Evolutionary conservation across 2,329 filamentous ascomycete genomes (phyloP).

Genomic region (Drechslerella dactyloides): DNA sequence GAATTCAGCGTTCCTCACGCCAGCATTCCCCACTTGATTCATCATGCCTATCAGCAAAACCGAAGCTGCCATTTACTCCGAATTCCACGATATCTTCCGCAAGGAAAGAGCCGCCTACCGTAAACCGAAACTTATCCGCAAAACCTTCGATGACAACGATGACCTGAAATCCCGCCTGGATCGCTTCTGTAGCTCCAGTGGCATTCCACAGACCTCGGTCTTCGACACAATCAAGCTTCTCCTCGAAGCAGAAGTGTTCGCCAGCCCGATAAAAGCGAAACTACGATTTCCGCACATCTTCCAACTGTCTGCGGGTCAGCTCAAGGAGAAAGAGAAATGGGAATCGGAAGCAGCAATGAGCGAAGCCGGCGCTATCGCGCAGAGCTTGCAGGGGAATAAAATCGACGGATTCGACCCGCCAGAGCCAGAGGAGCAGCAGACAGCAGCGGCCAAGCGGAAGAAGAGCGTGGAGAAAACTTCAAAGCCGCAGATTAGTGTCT

Average conservation of each 20-base stretch:
- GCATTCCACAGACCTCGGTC: not conserved
- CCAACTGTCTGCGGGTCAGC: constrained; percentile 3
- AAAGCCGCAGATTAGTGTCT: not conserved
- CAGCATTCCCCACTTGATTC: not conserved
- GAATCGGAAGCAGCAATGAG: constrained; percentile 15
- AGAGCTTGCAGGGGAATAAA: constrained; percentile 5
- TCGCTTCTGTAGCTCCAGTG: constrained; percentile 14
- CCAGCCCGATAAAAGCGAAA: constrained; percentile 5
- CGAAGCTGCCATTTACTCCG: not conserved
- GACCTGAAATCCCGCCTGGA: not conserved
- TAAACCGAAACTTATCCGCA: constrained; percentile 2
- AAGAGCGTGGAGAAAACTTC: not conserved
- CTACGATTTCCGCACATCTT: constrained; percentile 14
- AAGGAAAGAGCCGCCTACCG: constrained; percentile 6
- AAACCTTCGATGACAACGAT: not conserved
- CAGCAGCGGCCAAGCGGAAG: not conserved
- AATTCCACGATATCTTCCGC: constrained; percentile 17
- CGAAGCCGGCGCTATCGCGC: constrained; percentile 10
- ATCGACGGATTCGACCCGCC: constrained; percentile 7
- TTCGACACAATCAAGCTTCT: not conserved
- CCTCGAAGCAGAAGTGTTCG: constrained; percentile 8
- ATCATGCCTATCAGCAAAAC: not conserved
- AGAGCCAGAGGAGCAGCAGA: not conserved
- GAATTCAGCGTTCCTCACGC: no score
- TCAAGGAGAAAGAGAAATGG: constrained; percentile 10